Base-by-base conservation (phyloP, 2,329 filamentous ascomycete species). In the Alternaria metachromatica region DNA sequence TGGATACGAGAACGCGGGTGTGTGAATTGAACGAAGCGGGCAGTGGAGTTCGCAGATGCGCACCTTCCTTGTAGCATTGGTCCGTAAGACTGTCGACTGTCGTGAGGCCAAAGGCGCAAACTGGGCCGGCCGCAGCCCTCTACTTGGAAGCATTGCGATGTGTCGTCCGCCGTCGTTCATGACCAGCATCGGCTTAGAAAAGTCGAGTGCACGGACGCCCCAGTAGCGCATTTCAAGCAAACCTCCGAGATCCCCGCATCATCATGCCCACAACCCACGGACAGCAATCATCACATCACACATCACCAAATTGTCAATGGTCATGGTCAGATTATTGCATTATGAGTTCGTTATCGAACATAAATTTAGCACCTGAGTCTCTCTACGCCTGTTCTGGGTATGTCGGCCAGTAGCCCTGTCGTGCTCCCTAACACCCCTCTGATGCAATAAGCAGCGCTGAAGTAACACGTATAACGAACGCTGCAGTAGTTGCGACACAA, bases 121-220 rank as follows among this genome's bases (percentile, higher is more conserved):
- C 63, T 75, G 75, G 60, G 76, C 75, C 64, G 79, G 73, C 72
- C 78, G 80, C 45, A 83, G 71, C 67, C 82, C 83, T 81, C 82
- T 82, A 75, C 82, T 84, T 70, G 82, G 81, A 77, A 84, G 80
- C 83, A 84, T 84, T 62, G 74, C 78, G 69, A 68, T 68, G 63
- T 75, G 75, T 72, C 71, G 72, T 75, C 72, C 70, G 64, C 67
- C 65, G 66, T 60, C 66, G 30, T 65, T 51, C 50, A 23, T 44
- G 44, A 37, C 46, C 45, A 59, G 60, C 50, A 55, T 55, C 64
- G 69, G 65, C 67, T 71, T 66, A 70, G 58, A 71, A 62, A 50
- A 54, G 50, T 50, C 60, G 60, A 21, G 61, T 56, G 73, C 75
- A 62, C 62, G 58, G 62, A 20, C 62, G 0, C 18, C 30, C 30